Percentiles rank a stretch among this genome's conserved stretches.
These are phyloP conservation scores for Strobilomyces dryophilus DNA, from an alignment of 768 basidiomycete species.

Conservation along the genomic window DNA sequence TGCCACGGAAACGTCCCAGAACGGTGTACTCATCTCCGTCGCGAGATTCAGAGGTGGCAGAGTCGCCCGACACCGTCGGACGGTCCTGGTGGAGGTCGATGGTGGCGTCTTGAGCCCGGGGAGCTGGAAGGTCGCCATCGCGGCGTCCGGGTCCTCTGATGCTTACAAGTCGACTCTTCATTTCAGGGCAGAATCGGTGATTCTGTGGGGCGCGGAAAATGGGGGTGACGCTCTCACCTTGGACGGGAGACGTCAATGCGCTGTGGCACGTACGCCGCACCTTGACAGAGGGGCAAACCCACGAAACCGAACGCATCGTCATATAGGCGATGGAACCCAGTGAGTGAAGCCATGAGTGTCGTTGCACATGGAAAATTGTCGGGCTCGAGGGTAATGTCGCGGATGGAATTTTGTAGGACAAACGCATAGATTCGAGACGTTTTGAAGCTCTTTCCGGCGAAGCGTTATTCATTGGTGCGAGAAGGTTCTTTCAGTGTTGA, in stretches of 20 bases:
- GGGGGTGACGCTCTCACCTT: conserved; percentile 9
- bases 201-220: not conserved
- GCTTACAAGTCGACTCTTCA: conserved; percentile 45
- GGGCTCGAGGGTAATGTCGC: not conserved
- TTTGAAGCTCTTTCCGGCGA: not conserved
- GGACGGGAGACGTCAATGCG: conserved; percentile 12
- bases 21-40: conserved; percentile 38
- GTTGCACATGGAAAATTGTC: conserved; percentile 1
- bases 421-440: not conserved
- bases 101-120: conserved; percentile 46
- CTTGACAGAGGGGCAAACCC: conserved; percentile 10
- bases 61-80: conserved; percentile 47
- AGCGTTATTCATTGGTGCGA: not conserved
- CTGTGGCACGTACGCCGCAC: not conserved
- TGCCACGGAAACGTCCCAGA: conserved; percentile 42
- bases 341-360: not conserved
- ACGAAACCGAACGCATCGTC: conserved; percentile 1
- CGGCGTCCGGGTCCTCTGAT: conserved; percentile 35
- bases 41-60: conserved; percentile 25
- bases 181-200: not conserved
- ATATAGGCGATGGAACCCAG: not conserved
- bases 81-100: conserved; percentile 46
- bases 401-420: not conserved
- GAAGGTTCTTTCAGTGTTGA: not conserved
- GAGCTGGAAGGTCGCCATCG: conserved; percentile 52